Evolutionary conservation across 257 asterid genomes (phyloP).

Genomic region (Fraxinus anomala): DNA sequence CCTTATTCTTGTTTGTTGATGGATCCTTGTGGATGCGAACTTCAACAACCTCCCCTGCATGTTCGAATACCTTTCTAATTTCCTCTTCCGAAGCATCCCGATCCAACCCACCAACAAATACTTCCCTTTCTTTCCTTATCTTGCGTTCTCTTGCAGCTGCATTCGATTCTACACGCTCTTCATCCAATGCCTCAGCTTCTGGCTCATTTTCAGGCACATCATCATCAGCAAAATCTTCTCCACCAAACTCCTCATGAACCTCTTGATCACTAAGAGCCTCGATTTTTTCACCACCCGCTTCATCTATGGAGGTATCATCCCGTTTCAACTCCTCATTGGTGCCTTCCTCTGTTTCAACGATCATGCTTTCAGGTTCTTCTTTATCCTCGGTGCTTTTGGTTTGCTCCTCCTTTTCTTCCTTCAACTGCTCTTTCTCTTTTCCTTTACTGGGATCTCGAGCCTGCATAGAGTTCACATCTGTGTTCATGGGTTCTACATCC

Average conservation of each 20-base stretch:
- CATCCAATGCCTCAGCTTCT: constrained; percentile 46
- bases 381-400: constrained; percentile 22
- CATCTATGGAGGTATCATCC: constrained; percentile 43
- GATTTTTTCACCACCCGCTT: constrained; percentile 47
- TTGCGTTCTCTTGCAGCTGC: constrained; percentile 56
- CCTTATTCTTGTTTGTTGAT: constrained; percentile 60
- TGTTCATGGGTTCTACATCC: constrained; percentile 27
- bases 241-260: constrained; percentile 42
- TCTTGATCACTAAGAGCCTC: constrained; percentile 54
- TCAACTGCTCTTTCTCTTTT: constrained; percentile 28
- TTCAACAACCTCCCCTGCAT: constrained; percentile 64
- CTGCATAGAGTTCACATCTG: constrained; percentile 32
- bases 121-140: constrained; percentile 60
- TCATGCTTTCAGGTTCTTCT: constrained; percentile 29
- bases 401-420: constrained; percentile 30
- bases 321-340: constrained; percentile 6
- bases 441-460: constrained; percentile 27
- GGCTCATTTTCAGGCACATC: constrained; percentile 39
- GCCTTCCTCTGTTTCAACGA: constrained; percentile 36
- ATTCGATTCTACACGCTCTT: constrained; percentile 50
- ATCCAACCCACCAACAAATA: constrained; percentile 74
- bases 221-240: constrained; percentile 41
- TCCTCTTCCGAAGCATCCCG: constrained; percentile 59
- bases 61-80: constrained; percentile 51
- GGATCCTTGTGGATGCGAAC: constrained; percentile 58